Evolutionary conservation across 495 filamentous ascomycete species (phyloP).

Genomic region (Annulohypoxylon maeteangense): DNA sequence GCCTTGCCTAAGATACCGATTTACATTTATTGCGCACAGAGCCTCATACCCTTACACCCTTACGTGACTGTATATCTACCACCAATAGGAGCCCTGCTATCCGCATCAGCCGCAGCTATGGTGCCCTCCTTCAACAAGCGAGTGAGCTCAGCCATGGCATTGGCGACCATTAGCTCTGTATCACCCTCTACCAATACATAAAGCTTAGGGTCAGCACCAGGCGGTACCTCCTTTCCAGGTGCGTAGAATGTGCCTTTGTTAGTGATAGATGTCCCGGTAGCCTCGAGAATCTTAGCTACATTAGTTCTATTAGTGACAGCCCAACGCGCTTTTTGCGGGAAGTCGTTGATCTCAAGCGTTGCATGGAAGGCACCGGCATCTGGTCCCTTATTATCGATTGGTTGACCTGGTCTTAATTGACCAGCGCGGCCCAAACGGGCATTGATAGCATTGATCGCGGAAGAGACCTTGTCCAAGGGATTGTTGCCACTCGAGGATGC

Average conservation of each 20-base stretch:
- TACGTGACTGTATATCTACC: conserved; percentile 93
- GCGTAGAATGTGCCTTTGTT: conserved; percentile 94
- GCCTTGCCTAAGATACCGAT: conserved; percentile 11
- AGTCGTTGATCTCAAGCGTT: conserved; percentile 98
- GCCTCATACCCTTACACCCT: neutral
- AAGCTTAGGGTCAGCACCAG: conserved; percentile 83
- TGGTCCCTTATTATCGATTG: conserved; percentile 98
- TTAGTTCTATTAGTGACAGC: conserved; percentile 99
- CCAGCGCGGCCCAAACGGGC: conserved; percentile 85
- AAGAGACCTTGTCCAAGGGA: conserved; percentile 83
- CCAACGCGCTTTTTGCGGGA: conserved; percentile 98
- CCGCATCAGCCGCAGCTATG: conserved; percentile 85
- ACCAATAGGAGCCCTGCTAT: conserved; percentile 79
- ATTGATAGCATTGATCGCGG: conserved; percentile 87
- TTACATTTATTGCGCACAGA: neutral
- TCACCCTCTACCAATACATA: conserved; percentile 98
- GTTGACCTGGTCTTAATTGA: conserved; percentile 87
- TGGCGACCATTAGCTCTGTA: conserved; percentile 89
- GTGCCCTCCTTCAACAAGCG: conserved; percentile 92
- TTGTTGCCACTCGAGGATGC: conserved; percentile 64
- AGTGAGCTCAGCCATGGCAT: conserved; percentile 91
- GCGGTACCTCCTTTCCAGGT: conserved; percentile 78
- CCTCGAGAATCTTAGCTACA: conserved; percentile 96
- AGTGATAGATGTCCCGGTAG: conserved; percentile 94
- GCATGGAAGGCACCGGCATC: conserved; percentile 98